Percentiles rank a stretch among this genome's conserved stretches.
These are phyloP conservation scores for Coemansia sp. DNA, from an alignment of 192 early-diverging fungal species.

Conservation along the genomic window DNA sequence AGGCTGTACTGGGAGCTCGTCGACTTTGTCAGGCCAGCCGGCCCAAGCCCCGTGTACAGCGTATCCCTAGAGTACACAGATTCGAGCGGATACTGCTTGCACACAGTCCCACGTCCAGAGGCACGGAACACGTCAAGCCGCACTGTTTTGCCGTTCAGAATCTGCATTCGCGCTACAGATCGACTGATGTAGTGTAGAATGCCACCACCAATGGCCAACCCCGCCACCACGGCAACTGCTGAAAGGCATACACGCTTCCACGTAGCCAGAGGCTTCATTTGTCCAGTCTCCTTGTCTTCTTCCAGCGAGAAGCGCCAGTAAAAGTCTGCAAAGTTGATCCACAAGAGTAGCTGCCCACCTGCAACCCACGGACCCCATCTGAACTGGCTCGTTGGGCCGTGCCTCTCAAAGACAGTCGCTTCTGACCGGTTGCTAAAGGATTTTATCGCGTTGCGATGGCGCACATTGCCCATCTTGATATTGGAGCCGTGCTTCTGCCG, in stretches of 20 bases:
- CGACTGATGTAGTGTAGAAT: slow-evolving; percentile 45
- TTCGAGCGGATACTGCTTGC: slow-evolving; percentile 16
- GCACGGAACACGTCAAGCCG: slow-evolving; percentile 35
- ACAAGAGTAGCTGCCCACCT: slow-evolving; percentile 48
- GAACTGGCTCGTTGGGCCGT: slow-evolving; percentile 28
- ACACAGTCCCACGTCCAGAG: slow-evolving; percentile 22
- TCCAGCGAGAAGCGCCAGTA: slow-evolving; percentile 51
- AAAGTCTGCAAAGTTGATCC: slow-evolving; percentile 56
- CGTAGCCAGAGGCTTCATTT: slow-evolving; percentile 20
- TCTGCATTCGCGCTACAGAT: slow-evolving; percentile 32
- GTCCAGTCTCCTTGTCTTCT: slow-evolving; percentile 40
- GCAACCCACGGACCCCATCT: slow-evolving; percentile 50
- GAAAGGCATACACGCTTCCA: slow-evolving; percentile 48
- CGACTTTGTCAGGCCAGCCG: slow-evolving; percentile 26
- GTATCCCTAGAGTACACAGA: slow-evolving; percentile 34
- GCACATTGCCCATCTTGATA: slow-evolving; percentile 19
- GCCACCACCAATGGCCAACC: slow-evolving; percentile 34
- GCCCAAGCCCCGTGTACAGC: slow-evolving; percentile 35
- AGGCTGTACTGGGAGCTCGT: slow-evolving; percentile 41
- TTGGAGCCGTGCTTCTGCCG: slow-evolving; percentile 12
- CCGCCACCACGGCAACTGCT: slow-evolving; percentile 26
- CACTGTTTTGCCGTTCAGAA: slow-evolving; percentile 32
- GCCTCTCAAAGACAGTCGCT: slow-evolving; percentile 24
- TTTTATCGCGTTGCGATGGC: slow-evolving; percentile 28
- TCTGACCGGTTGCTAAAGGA: slow-evolving; percentile 24